Conservation (phyloP, 768 basidiomycete species). For the Tylopilus cervinicoccineus region DNA sequence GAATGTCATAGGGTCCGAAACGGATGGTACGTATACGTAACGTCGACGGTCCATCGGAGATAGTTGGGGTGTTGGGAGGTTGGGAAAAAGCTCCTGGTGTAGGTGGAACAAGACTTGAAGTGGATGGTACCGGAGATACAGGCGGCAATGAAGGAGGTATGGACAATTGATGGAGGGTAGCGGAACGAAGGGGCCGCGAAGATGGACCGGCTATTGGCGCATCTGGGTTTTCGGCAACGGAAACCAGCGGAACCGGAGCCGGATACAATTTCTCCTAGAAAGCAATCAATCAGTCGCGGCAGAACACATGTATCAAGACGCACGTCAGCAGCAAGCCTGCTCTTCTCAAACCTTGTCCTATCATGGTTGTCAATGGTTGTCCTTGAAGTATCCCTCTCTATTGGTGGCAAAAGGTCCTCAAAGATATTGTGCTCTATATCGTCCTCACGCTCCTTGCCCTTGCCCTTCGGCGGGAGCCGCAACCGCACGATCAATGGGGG, state of each 20-base stretch:
- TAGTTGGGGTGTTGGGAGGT: constrained; percentile 28
- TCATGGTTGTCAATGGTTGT: constrained; percentile 61
- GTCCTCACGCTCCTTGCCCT: constrained; percentile 67
- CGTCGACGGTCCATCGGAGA: constrained; percentile 22
- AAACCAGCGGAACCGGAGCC: constrained; percentile 32
- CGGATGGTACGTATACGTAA: constrained; percentile 84
- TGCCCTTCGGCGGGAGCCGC: constrained; percentile 56
- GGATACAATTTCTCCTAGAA: constrained; percentile 49
- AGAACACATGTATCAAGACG: constrained; percentile 15
- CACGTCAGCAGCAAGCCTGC: constrained; percentile 73
- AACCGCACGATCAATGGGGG: constrained; percentile 46
- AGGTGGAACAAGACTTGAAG: constrained; percentile 28
- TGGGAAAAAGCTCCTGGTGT: constrained; percentile 34
- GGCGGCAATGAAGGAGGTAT: constrained; percentile 29
- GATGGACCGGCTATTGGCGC: constrained; percentile 51
- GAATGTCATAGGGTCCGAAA: constrained; percentile 88
- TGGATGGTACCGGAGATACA: constrained; percentile 37
- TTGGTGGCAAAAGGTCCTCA: constrained; percentile 70
- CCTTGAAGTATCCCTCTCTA: constrained; percentile 69
- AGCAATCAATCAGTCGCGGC: constrained; percentile 4
- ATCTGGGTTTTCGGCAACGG: constrained; percentile 31
- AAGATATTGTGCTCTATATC: constrained; percentile 64
- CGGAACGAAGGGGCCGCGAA: constrained; percentile 60
- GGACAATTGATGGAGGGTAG: constrained; percentile 38
- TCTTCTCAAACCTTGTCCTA: constrained; percentile 68